Evolutionary conservation across 441 rosid species (phyloP), one percentile per base, ranked within the genome.

Genomic region (Adansonia rubrostipa): DNA sequence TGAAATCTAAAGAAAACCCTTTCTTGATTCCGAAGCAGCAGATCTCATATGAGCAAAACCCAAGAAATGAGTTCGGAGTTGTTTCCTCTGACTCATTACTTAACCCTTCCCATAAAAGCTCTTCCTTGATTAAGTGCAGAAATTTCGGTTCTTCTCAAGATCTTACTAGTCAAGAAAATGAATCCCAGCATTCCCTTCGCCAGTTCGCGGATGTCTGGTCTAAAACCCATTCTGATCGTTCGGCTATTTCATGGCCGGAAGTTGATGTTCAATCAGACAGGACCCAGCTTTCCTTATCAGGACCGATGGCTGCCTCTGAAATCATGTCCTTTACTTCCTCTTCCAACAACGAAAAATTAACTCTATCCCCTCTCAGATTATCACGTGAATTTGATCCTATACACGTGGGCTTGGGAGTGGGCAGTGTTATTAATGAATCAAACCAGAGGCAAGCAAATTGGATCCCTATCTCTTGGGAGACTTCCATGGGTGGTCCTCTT

Each of bases 131-230:
- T 50, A 79, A 76, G 14, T 77, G 88, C 80, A 76, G 82, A 19
- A 82, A 67, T 65, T 86, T 77, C 53, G 85, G 87, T 44, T 84
- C 87, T 56, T 79, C 88, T 4, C 85, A 75, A 7, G 80, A 85
- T 79, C 76, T 78, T 1, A 45, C 77, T 36, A 71, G 72, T 72
- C 85, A 73, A 48, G 88, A 80, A 80, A 84, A 79, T 13, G 86
- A 81, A 80, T 72, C 87, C 5, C 87, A 85, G 15, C 84, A 81
- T 33, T 83, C 90, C 33, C 61, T 88, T 47, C 90, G 80, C 60
- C 93, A 87, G 68, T 89, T 91, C 82, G 89, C 87, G 85, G 89
- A 91, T 14, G 87, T 88, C 69, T 88, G 90, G 90, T 87, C 92
- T 20, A 85, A 81, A 82, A 79, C 65, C 63, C 86, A 84, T 62